Evolutionary conservation across 805 yeast genomes (phyloP).

Genomic region (Brettanomyces nanus): DNA sequence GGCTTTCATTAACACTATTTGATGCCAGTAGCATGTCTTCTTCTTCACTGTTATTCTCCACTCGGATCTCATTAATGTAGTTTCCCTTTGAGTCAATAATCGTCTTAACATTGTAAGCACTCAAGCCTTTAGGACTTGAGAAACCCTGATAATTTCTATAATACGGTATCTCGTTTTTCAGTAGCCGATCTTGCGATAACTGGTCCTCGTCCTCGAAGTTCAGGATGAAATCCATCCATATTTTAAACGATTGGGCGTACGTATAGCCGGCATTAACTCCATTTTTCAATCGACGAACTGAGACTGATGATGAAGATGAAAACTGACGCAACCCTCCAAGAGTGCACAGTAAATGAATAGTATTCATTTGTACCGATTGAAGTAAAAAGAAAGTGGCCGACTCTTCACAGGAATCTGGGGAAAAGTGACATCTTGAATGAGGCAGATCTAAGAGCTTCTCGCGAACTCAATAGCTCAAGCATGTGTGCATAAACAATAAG

Average conservation of each 20-base stretch:
- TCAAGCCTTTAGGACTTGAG: constrained; percentile 4
- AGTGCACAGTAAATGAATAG: too few species aligned
- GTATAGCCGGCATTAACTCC: constrained; percentile 12
- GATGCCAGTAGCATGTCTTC: constrained; percentile 1
- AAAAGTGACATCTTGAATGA: too few species aligned
- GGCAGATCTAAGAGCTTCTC: too few species aligned
- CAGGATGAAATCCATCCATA: constrained; percentile 17
- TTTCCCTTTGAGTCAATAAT: constrained; percentile 7
- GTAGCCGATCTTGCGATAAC: constrained; percentile 17
- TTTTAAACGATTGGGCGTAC: constrained; percentile 12
- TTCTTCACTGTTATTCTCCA: constrained; percentile 12
- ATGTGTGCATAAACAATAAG: too few species aligned
- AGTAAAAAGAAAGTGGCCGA: too few species aligned
- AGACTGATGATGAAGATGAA: background rate
- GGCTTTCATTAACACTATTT: background rate
- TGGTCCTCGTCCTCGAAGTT: constrained; percentile 15
- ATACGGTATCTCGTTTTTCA: constrained; percentile 19
- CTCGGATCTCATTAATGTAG: constrained; percentile 21
- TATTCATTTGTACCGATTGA: too few species aligned
- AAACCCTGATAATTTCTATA: constrained; percentile 11
- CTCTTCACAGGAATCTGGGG: too few species aligned
- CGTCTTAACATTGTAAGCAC: constrained; percentile 15
- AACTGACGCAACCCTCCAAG: background rate
- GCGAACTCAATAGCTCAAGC: too few species aligned
- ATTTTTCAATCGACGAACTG: constrained; percentile 8